Evolutionary conservation across 163 green algal species (phyloP).

Genomic region (Scenedesmus sp.): DNA sequence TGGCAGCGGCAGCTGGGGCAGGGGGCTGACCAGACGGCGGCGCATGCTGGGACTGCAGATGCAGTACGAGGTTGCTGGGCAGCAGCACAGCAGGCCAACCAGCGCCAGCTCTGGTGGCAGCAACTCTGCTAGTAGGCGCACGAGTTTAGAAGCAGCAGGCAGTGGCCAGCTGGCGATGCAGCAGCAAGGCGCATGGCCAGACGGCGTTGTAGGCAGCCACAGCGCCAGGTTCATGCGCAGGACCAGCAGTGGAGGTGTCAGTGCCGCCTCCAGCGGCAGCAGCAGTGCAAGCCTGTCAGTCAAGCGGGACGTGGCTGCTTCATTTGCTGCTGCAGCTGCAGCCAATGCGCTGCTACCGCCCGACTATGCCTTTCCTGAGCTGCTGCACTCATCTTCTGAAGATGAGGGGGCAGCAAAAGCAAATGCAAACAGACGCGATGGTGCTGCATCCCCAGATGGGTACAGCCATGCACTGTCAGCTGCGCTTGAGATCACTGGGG

Average conservation of each 20-base stretch:
- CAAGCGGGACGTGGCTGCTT: slow-evolving; percentile 20
- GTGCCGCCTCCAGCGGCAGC: slow-evolving; percentile 1
- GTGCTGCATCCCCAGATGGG: not conserved
- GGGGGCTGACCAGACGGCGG: not conserved
- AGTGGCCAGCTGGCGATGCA: not conserved
- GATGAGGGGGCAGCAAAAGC: not conserved
- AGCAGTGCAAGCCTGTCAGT: slow-evolving; percentile 9
- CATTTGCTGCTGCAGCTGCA: slow-evolving; percentile 41
- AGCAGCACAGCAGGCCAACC: not conserved
- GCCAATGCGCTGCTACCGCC: slow-evolving; percentile 25
- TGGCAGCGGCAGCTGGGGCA: not conserved
- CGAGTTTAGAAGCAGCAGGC: not conserved
- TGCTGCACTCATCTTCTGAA: slow-evolving; percentile 20
- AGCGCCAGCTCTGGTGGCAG: not conserved
- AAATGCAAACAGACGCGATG: not conserved
- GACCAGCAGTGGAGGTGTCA: not conserved
- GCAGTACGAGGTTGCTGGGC: not conserved
- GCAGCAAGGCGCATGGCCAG: not conserved
- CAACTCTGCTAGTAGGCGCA: not conserved
- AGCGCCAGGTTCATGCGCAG: not conserved
- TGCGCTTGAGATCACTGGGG: not conserved
- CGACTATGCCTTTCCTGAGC: not conserved
- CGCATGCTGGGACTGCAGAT: slow-evolving; percentile 3
- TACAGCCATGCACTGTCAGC: not conserved
- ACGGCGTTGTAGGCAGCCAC: not conserved